These are phyloP conservation scores for Umbilicus rupestris DNA, from an alignment of 164 flowering plant genomes.

Conservation along the genomic window DNA sequence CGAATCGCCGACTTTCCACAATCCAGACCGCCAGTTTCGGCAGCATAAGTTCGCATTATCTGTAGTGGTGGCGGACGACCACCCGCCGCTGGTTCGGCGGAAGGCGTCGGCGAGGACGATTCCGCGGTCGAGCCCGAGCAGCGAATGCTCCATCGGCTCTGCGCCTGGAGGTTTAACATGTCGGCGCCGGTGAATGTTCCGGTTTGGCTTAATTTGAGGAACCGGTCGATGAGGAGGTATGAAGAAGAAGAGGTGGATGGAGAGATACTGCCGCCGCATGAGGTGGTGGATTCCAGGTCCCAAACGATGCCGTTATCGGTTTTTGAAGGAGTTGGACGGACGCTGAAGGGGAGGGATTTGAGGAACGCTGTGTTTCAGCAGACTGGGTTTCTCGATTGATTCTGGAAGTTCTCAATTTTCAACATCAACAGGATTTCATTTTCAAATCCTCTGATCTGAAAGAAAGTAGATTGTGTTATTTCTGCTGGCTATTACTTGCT, in stretches of 20 bases:
- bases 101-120: background rate
- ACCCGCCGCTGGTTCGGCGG: conserved; percentile 2
- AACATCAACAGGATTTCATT: background rate
- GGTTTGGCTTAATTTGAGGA: conserved; percentile 1
- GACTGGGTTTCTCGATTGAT: conserved; percentile 9
- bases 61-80: background rate
- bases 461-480: too few relatives aligned
- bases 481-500: too few relatives aligned
- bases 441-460: background rate
- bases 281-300: conserved; percentile 1
- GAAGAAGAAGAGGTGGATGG: background rate
- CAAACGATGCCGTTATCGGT: conserved; percentile 9
- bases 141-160: background rate
- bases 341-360: conserved; percentile 10
- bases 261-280: conserved; percentile 8
- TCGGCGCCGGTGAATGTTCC: conserved; percentile 10
- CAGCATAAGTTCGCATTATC: background rate
- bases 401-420: background rate
- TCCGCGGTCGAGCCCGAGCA: conserved; percentile 5
- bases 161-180: background rate
- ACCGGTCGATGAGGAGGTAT: background rate
- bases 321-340: conserved; percentile 10
- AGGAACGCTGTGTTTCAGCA: conserved; percentile 11
- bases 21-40: background rate
- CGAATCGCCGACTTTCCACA: background rate